Conservation (phyloP, 1,139 yeast genomes). For the Candida tetrigidarum region DNA sequence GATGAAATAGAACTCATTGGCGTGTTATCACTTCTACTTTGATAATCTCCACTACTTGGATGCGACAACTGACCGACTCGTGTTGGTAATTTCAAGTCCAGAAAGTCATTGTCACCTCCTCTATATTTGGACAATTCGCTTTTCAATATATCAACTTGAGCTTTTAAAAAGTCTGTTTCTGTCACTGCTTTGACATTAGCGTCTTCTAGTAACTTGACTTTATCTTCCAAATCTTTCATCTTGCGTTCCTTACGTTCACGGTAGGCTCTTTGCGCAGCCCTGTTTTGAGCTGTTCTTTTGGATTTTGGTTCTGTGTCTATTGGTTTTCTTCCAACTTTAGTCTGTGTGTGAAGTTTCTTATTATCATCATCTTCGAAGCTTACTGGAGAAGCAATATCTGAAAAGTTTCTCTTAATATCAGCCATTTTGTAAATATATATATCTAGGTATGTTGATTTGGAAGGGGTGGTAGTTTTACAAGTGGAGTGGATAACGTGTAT, state of each 20-base stretch:
- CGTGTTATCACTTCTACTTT: conserved; percentile 2
- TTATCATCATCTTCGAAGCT: conserved; percentile 36
- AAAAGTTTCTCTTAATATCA: conserved; percentile 40
- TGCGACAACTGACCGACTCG: conserved; percentile 36
- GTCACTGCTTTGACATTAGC: conserved; percentile 65
- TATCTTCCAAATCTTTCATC: conserved; percentile 83
- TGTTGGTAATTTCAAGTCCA: conserved; percentile 39
- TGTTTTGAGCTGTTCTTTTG: conserved; percentile 93
- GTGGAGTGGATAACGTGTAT: no score
- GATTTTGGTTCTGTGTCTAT: conserved; percentile 78
- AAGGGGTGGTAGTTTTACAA: not conserved
- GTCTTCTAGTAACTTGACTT: conserved; percentile 71
- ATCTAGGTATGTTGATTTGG: not conserved
- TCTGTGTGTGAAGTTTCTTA: conserved; percentile 35
- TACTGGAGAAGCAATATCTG: conserved; percentile 29
- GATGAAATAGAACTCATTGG: conserved; percentile 20
- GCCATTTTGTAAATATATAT: conserved; percentile 24
- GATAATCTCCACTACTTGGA: conserved; percentile 22
- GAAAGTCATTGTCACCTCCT: conserved; percentile 51
- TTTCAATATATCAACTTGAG: conserved; percentile 78
- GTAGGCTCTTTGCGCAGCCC: conserved; percentile 98
- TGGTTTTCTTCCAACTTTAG: conserved; percentile 67
- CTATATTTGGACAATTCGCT: conserved; percentile 70
- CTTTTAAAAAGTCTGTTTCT: conserved; percentile 73
- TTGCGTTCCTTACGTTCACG: conserved; percentile 91